Percentiles rank a stretch among this genome's conserved stretches.
Conservation (phyloP, 257 asterid species). For the Capsicum pubescens region DNA sequence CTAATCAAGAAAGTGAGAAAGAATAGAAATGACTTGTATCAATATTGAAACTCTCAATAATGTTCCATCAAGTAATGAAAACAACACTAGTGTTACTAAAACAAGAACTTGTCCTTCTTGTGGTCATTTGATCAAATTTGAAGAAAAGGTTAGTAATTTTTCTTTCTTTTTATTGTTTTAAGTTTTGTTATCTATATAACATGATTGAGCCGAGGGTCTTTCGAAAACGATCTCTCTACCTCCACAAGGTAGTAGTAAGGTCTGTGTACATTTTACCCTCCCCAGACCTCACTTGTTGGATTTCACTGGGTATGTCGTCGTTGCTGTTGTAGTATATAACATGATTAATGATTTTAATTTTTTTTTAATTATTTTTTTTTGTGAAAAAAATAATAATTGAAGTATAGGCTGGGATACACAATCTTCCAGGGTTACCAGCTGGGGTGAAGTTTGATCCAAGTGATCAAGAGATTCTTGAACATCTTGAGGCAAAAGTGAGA, state of each 20-base stretch:
- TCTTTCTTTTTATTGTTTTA: background rate
- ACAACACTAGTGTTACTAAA: background rate
- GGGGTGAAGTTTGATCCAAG: conserved; percentile 63
- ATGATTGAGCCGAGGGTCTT: no score
- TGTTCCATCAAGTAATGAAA: conserved; percentile 14
- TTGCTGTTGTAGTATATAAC: background rate
- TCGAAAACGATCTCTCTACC: no score
- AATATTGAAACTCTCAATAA: conserved; percentile 33
- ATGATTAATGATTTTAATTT: background rate
- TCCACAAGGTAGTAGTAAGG: no score
- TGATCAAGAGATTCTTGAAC: conserved; percentile 55
- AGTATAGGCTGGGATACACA: conserved; percentile 45
- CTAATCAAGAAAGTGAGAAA: conserved; percentile 17
- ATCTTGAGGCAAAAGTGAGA: conserved; percentile 55
- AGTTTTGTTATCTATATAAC: background rate
- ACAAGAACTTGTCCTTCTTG: conserved; percentile 49
- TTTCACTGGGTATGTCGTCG: no score
- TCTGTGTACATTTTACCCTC: no score
- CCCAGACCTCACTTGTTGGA: no score
- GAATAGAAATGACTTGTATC: conserved; percentile 40
- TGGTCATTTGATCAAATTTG: conserved; percentile 42
- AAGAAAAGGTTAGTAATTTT: conserved; percentile 42
- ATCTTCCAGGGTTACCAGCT: conserved; percentile 53
- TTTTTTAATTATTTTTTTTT: background rate
- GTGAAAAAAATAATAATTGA: background rate